phyloP scores from a whole-genome alignment of 83 land plant species.

The Diphasiastrum complanatum region DNA sequence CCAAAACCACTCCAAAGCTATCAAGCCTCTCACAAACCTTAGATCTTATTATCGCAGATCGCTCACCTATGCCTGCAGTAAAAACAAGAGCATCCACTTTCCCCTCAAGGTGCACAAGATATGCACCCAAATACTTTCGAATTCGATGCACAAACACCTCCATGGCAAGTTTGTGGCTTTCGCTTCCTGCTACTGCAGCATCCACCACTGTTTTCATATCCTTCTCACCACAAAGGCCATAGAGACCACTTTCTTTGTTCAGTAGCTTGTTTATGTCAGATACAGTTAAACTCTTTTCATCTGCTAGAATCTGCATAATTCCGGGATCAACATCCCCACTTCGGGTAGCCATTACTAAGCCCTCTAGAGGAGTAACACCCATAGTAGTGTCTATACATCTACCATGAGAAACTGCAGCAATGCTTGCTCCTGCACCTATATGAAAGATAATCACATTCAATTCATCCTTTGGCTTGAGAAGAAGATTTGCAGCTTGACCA shows the following conservation, averaged over 20 bases:
- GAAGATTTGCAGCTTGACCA: slow-evolving; percentile 18
- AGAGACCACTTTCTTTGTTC: slow-evolving; percentile 42
- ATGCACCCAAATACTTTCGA: slow-evolving; percentile 39
- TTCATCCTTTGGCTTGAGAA: slow-evolving; percentile 25
- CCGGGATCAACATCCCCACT: slow-evolving; percentile 43
- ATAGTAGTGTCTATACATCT: slow-evolving; percentile 36
- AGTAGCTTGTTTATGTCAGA: slow-evolving; percentile 24
- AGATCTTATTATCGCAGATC: slow-evolving; percentile 26
- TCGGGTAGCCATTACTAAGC: slow-evolving; percentile 41
- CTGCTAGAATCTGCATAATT: slow-evolving; percentile 28
- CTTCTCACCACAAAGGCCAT: slow-evolving; percentile 42
- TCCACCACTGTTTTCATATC: slow-evolving; percentile 36
- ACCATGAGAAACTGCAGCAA: slow-evolving; percentile 39
- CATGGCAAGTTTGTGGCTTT: slow-evolving; percentile 34
- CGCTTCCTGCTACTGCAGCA: slow-evolving; percentile 29
- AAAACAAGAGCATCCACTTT: slow-evolving; percentile 40
- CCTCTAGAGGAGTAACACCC: slow-evolving; percentile 47
- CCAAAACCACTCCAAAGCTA: slow-evolving; percentile 29
- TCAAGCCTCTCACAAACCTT: slow-evolving; percentile 31
- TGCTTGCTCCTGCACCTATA: slow-evolving; percentile 49
- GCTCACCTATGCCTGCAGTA: slow-evolving; percentile 42
- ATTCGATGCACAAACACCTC: slow-evolving; percentile 36
- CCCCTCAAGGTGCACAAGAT: slow-evolving; percentile 33
- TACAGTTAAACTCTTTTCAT: slow-evolving; percentile 20
- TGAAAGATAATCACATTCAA: slow-evolving; percentile 37